Percentiles rank a stretch among this genome's conserved stretches.
phyloP scores from a whole-genome alignment of 2,329 filamentous ascomycete species.

The Neofusicoccum sp. region DNA sequence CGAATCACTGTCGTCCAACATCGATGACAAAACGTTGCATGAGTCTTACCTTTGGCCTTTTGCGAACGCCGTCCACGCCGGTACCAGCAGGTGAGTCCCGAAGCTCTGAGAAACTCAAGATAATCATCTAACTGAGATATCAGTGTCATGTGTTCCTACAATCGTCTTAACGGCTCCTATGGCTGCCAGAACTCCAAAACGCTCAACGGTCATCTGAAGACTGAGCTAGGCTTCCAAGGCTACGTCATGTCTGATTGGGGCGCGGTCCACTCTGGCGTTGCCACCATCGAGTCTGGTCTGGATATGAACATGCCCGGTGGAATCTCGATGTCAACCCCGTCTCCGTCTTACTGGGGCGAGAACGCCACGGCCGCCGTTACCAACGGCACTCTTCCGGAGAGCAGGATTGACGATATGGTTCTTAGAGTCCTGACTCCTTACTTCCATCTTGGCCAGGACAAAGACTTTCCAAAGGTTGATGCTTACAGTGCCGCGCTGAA shows the following conservation, averaged over 20 bases:
- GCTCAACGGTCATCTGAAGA: constrained; percentile 48
- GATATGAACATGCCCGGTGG: constrained; percentile 23
- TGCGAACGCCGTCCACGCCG: constrained; percentile 66
- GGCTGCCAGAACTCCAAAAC: constrained; percentile 46
- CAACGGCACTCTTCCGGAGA: constrained; percentile 42
- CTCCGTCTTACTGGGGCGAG: constrained; percentile 10
- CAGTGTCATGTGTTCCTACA: constrained; percentile 50
- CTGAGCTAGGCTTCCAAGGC: constrained; percentile 46
- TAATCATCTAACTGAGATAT: no score
- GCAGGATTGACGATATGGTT: constrained; percentile 49
- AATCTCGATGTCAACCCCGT: constrained; percentile 3
- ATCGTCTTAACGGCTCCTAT: constrained; percentile 36
- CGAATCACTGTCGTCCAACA: constrained; percentile 51
- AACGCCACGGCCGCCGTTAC: constrained; percentile 40
- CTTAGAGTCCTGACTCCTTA: constrained; percentile 48
- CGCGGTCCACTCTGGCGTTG: constrained; percentile 29
- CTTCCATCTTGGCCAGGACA: constrained; percentile 45
- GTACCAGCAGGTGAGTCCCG: no score
- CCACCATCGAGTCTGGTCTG: constrained; percentile 29
- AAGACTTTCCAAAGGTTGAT: constrained; percentile 41
- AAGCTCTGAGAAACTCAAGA: no score
- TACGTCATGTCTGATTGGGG: constrained; percentile 25
- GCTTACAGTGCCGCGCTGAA: constrained; percentile 20
- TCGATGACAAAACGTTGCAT: constrained; percentile 72
- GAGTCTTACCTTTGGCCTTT: constrained; percentile 80